Base-by-base conservation (phyloP, 352 stramenopile species). In the Elongisporangium prolatum region DNA sequence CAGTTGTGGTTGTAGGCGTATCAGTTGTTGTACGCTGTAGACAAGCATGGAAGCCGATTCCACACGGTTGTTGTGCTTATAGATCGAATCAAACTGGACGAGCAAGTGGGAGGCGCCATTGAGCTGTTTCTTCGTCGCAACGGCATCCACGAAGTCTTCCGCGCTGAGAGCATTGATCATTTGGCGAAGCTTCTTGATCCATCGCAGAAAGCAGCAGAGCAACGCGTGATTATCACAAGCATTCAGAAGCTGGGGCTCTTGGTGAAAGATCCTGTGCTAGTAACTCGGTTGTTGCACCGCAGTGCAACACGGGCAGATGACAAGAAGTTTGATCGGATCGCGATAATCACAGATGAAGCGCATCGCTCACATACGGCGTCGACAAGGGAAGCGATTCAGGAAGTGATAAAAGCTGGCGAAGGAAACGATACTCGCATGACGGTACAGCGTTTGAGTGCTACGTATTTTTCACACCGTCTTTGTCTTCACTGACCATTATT, bases 261-360 rank as follows among this genome's bases (percentile, higher is more conserved):
- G 0, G 76, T 88, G 0, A 78, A 81, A 64, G 78, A 94, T 50
- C 65, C 80, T 4, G 80, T 94, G 50, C 44, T 88, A 17, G 59
- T 92, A 21, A 84, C 83, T 34, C 81, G 77, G 9, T 60, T 93
- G 17, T 65, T 93, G 2, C 78, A 89, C 51, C 75, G 72, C n/a
- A 74, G 60, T 16, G 69, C 54, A 17, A 13, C 5, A 44, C 34
- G 34, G 11, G 14, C 34, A 3, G 60, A 21, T 37, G 44, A 16
- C 6, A 44, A 65, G 21, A 22, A 60, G 9, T 91, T 80, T 34
- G 83, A 79, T 20, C 77, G 83, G 17, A 72, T 91, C 17, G 85
- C 79, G 0, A 91, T 94, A 61, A 86, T 94, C 54, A 89, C 83
- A 13, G 85, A 94, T 59, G 85, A 94, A 69, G 85, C 83, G 0